phyloP scores from a whole-genome alignment of 2,329 filamentous ascomycete genomes.

The Geosmithia putterillii region DNA sequence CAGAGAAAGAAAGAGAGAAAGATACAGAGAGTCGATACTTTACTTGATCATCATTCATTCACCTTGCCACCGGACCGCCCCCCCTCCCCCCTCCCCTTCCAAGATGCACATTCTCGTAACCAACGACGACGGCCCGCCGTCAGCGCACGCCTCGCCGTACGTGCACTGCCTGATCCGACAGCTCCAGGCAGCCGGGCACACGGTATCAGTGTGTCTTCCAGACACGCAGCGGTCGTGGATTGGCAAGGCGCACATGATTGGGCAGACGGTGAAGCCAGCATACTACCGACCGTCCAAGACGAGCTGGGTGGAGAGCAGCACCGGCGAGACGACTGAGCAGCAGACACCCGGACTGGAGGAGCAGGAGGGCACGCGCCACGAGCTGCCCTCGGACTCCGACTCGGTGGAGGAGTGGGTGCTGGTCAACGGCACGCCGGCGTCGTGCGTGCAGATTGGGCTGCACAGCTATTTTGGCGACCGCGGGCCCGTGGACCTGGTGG shows the following conservation, averaged over 20 bases:
- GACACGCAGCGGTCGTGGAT: conserved; percentile 95
- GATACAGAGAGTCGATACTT: too few relatives aligned
- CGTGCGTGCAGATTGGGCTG: conserved; percentile 70
- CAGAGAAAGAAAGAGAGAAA: too few relatives aligned
- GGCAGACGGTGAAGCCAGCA: conserved; percentile 69
- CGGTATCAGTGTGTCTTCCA: conserved; percentile 84
- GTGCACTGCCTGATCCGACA: conserved; percentile 61
- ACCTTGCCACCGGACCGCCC: too few relatives aligned
- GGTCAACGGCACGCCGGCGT: conserved; percentile 70
- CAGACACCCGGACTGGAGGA: conserved; percentile 10
- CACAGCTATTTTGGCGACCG: conserved; percentile 66
- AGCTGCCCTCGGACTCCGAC: conserved; percentile 38
- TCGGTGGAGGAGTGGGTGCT: conserved; percentile 65
- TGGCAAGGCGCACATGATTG: conserved; percentile 93
- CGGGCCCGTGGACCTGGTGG: conserved; percentile 62
- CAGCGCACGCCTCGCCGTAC: conserved; percentile 66
- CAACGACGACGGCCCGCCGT: conserved; percentile 76
- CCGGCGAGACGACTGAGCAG: conserved; percentile 43
- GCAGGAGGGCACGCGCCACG: conserved; percentile 22
- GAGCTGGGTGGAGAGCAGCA: conserved; percentile 33
- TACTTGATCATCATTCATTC: not conserved
- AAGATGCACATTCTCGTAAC: conserved; percentile 52
- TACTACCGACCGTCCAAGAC: conserved; percentile 60
- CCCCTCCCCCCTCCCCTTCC: not conserved
- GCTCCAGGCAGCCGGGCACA: conserved; percentile 65